Base-by-base conservation (phyloP, 257 asterid genomes). In the Solanum dulcamara region DNA sequence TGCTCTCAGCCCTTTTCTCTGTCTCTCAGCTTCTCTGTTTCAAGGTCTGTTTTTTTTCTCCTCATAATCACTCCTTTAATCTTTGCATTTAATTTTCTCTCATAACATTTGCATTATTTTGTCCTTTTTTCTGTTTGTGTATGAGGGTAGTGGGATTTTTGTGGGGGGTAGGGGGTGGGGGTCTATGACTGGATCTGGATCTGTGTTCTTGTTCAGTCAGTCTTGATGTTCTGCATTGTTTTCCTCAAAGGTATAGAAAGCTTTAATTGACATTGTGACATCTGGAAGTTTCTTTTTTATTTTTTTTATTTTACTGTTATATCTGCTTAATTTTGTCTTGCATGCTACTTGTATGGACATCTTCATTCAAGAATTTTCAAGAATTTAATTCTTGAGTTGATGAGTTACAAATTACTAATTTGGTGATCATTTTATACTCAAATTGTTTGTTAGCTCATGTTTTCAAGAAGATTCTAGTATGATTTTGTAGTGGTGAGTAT, bases 1-100 rank as follows among this genome's bases (percentile, higher is more conserved):
- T 48, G 50, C 46, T 26, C 64, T 66, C 74, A 15, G 28, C 10
- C 74, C 35, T 42, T 66, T 30, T 28, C 33, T 70, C 83, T n/a
- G n/a, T 67, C 44, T 77, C 87, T 87, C 81, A 44, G 83, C 55
- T 81, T 48, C 84, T 84, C 81, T 30, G 83, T 62, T 38, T 80
- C 60, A 86, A 70, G 83, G 89, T 86, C 33, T 68, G 72, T 84
- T 81, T 7, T 50, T 33, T 57, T 7, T 53, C 0, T 13, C 85
- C 83, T 18, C 80, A 87, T 53, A 60, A 18, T 40, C 13, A 10
- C 32, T 10, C 17, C n/a, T n/a, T n/a, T 53, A 33, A 72, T 84
- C 38, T 28, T 84, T 84, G 38, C 71, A 15, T 50, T 83, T n/a
- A n/a, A n/a, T n/a, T 70, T 17, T 40, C 24, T 33, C 14, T 30